phyloP scores from a whole-genome alignment of 2,329 filamentous ascomycete genomes.

The Monilinia fructicola region DNA sequence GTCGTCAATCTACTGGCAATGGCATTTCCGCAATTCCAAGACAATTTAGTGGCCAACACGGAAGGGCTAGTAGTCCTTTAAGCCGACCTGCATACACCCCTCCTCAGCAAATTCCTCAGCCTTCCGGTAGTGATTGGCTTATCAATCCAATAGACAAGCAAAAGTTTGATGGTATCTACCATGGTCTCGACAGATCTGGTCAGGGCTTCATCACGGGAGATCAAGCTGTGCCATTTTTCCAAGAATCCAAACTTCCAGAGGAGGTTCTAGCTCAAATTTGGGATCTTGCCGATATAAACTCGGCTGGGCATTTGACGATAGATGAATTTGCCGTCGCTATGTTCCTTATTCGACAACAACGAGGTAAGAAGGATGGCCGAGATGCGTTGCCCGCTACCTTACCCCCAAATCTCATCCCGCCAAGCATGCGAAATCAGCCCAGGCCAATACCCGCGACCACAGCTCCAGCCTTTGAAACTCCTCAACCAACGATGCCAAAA shows the following conservation, averaged over 20 bases:
- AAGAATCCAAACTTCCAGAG: conserved; percentile 84
- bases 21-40: conserved; percentile 70
- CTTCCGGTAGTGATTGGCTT: conserved; percentile 68
- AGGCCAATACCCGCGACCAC: conserved; percentile 48
- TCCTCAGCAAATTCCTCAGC: conserved; percentile 40
- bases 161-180: conserved; percentile 84
- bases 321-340: conserved; percentile 98
- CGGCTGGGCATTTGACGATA: conserved; percentile 76
- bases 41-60: conserved; percentile 70
- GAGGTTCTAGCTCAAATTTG: conserved; percentile 91
- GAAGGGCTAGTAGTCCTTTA: conserved; percentile 60
- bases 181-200: conserved; percentile 75
- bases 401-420: conserved; percentile 79
- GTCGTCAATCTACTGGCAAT: conserved; percentile 42
- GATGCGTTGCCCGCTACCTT: conserved; percentile 70
- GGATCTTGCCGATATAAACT: conserved; percentile 94
- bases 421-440: conserved; percentile 70
- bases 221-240: conserved; percentile 91
- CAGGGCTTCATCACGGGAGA: conserved; percentile 88
- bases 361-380: conserved; percentile 64
- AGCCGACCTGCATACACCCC: conserved; percentile 50
- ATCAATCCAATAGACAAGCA: conserved; percentile 80
- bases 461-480: conserved; percentile 46
- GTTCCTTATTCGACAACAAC: conserved; percentile 91
- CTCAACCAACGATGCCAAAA: conserved; percentile 55